Evolutionary conservation across 164 flowering plant species (phyloP), one percentile per base, ranked within the genome.

Genomic region (Vitis riparia): DNA sequence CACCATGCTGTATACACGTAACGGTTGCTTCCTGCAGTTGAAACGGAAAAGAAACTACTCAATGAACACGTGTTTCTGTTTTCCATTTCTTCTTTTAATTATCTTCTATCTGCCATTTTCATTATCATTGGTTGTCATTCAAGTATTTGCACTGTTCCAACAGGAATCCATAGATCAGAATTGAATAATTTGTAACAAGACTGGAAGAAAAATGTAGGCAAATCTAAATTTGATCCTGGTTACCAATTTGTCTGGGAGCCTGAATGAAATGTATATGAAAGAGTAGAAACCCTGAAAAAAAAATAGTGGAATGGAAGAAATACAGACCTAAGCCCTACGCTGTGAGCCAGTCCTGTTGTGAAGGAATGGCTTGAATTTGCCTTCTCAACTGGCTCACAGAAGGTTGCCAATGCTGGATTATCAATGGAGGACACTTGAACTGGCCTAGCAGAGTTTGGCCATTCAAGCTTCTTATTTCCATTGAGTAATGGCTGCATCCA

Each of bases 351-450:
- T 67, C 95, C 98, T 52, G 91, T 89, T 49, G 93, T 86, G 80
- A 92, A 91, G 55, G 92, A 87, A 70, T 92, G 98, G 73, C 93
- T 89, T 58, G 92, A 84, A 79, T 91, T 88, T 9, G 89, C 85
- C 79, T 79, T 91, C 78, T 94, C 97, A 67, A 88, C 95, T 29
- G 97, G 94, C 79, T 91, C 97, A 76, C 94, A 89, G 29, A 94
- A 88, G 8, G 98, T 91, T 11, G 98, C 97, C 66, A 84, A 62
- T 59, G 82, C 87, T 9, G 96, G 98, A 71, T 94, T 78, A 71
- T 89, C 89, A 62, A 90, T 79, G 68, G 83, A 63, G 17, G 94
- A 90, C 10, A 91, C 97, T 29, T 60, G 78, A 64, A 91, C 80
- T 55, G 71, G 75, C 63, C 76, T 86, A 12, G 89, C 91, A 66